A percentile compares a stretch with the other conserved stretches of the same genome.
phyloP scores from a whole-genome alignment of 805 yeast genomes.

The Pichia kluyveri region DNA sequence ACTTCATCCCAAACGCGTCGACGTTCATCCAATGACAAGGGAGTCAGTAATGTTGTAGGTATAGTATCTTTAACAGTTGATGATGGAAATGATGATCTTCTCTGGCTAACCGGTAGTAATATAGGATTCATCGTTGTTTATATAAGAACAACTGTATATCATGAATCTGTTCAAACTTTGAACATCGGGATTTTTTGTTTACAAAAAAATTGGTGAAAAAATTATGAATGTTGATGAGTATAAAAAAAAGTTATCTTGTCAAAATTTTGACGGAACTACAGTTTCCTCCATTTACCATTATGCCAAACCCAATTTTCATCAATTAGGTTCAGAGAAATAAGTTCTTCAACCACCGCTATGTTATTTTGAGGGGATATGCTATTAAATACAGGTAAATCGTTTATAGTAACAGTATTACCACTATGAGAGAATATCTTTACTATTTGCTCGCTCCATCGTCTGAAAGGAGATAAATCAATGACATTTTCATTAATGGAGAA shows the following conservation, averaged over 20 bases:
- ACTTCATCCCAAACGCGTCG: background rate
- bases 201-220: too few relatives aligned
- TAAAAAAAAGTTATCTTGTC: background rate
- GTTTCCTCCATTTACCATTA: background rate
- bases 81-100: background rate
- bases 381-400: background rate
- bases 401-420: background rate
- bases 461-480: background rate
- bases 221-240: too few relatives aligned
- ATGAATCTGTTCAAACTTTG: too few relatives aligned
- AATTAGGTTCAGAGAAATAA: background rate
- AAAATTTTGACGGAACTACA: background rate
- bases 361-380: background rate
- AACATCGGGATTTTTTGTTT: too few relatives aligned
- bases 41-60: background rate
- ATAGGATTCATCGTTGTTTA: too few relatives aligned
- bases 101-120: background rate
- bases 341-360: background rate
- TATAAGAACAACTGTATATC: too few relatives aligned
- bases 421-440: background rate
- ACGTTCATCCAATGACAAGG: background rate
- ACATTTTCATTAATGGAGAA: background rate
- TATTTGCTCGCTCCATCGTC: background rate
- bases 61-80: background rate
- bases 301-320: background rate